These are phyloP conservation scores for Pseudevernia furfuracea DNA, from an alignment of 495 filamentous ascomycete genomes.

Conservation along the genomic window DNA sequence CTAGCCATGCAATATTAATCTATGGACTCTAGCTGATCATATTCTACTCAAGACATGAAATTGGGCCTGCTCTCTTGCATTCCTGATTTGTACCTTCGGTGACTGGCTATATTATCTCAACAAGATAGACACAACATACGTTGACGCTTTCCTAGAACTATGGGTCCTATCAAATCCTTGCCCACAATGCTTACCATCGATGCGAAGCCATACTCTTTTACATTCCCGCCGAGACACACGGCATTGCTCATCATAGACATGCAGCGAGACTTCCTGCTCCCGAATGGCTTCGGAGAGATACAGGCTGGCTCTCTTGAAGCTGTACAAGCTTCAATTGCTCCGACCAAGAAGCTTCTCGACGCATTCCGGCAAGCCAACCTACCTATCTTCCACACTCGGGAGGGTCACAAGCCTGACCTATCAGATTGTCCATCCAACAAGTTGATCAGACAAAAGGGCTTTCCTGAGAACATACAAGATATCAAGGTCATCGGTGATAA, in stretches of 20 bases:
- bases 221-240: conserved; percentile 50
- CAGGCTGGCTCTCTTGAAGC: conserved; percentile 28
- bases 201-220: conserved; percentile 48
- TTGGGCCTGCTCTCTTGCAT: background rate
- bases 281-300: conserved; percentile 27
- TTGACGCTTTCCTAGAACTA: background rate
- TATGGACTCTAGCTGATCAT: background rate
- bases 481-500: conserved; percentile 46
- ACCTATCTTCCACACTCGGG: conserved; percentile 60
- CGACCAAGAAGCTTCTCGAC: conserved; percentile 46
- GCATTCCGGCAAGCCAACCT: conserved; percentile 51
- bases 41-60: background rate
- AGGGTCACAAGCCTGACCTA: conserved; percentile 44
- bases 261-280: conserved; percentile 50
- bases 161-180: background rate
- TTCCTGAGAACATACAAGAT: conserved; percentile 36
- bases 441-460: conserved; percentile 37
- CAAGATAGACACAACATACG: background rate
- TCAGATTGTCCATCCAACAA: conserved; percentile 47
- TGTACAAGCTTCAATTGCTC: conserved; percentile 49
- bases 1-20: background rate
- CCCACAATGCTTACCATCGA: conserved; percentile 16
- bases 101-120: background rate
- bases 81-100: background rate
- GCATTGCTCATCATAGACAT: conserved; percentile 65